A percentile compares a stretch with the other conserved stretches of the same genome.
Evolutionary conservation across 176 grass and related monocot genomes (phyloP).

Genomic region (Pontederia paniculata): DNA sequence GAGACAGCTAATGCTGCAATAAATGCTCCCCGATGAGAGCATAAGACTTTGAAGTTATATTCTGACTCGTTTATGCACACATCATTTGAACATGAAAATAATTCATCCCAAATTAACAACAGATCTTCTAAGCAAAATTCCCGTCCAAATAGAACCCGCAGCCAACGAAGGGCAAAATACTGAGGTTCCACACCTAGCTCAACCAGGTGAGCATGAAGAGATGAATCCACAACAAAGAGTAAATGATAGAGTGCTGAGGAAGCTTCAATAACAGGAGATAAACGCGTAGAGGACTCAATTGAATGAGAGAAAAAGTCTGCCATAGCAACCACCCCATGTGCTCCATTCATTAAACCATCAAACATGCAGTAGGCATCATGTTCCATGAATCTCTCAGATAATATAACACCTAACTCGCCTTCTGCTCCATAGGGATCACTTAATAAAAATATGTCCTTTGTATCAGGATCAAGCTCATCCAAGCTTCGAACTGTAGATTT

Average conservation of each 20-base stretch:
- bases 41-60: slow-evolving; percentile 56
- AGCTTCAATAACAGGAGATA: slow-evolving; percentile 79
- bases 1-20: slow-evolving; percentile 79
- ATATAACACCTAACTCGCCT: slow-evolving; percentile 78
- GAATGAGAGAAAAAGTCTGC: slow-evolving; percentile 68
- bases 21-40: slow-evolving; percentile 79
- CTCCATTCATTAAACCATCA: slow-evolving; percentile 80
- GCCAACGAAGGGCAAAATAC: slow-evolving; percentile 90
- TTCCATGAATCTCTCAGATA: slow-evolving; percentile 95
- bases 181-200: slow-evolving; percentile 92
- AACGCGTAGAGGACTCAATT: slow-evolving; percentile 34
- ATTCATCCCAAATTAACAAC: slow-evolving; percentile 69
- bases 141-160: slow-evolving; percentile 86
- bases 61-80: slow-evolving; percentile 34
- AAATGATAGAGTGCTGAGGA: slow-evolving; percentile 92
- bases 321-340: slow-evolving; percentile 44
- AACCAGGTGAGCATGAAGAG: slow-evolving; percentile 88
- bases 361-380: slow-evolving; percentile 98
- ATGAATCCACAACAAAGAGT: slow-evolving; percentile 54
- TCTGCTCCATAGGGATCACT: slow-evolving; percentile 96
- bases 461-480: slow-evolving; percentile 58
- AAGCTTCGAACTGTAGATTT: slow-evolving; percentile 31
- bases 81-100: slow-evolving; percentile 60
- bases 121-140: slow-evolving; percentile 77
- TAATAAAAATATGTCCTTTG: slow-evolving; percentile 67